Percentiles rank a stretch among this genome's conserved stretches.
phyloP scores from a whole-genome alignment of 2,329 filamentous ascomycete genomes.

The Sporothrix humicola region DNA sequence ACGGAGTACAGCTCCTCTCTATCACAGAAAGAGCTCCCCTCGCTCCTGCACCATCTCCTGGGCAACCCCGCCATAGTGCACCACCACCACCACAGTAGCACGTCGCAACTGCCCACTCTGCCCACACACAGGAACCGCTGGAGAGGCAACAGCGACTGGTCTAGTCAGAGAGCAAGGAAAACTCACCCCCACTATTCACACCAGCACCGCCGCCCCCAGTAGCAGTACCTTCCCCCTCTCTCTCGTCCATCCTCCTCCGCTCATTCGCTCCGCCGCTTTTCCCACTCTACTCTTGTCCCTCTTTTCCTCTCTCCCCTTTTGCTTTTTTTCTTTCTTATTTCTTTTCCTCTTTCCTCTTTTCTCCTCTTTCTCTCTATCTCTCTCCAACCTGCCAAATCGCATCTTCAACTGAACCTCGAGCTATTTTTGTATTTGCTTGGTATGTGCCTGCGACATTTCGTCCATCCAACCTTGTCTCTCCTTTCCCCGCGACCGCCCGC shows the following conservation, averaged over 20 bases:
- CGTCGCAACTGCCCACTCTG: background rate
- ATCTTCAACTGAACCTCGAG: slow-evolving; percentile 26
- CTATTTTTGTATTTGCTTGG: slow-evolving; percentile 7
- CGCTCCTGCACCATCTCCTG: slow-evolving; percentile 32
- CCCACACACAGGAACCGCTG: background rate
- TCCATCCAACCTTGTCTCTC: background rate
- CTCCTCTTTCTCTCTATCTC: background rate
- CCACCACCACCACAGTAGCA: background rate
- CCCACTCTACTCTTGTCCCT: background rate
- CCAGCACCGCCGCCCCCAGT: slow-evolving; percentile 13
- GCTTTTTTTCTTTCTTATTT: background rate
- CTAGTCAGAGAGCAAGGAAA: background rate
- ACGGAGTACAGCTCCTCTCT: background rate
- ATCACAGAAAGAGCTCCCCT: background rate
- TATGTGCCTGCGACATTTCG: background rate
- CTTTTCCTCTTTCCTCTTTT: background rate
- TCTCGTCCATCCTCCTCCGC: slow-evolving; percentile 10
- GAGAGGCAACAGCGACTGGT: background rate
- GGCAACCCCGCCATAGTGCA: slow-evolving; percentile 34
- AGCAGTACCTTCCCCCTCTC: slow-evolving; percentile 15
- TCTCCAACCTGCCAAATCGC: slow-evolving; percentile 7
- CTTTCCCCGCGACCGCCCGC: slow-evolving; percentile 1
- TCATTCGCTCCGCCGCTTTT: slow-evolving; percentile 21
- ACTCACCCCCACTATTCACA: slow-evolving; percentile 30
- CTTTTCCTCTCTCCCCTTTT: background rate